Percentiles rank a stretch among this genome's conserved stretches.
These are phyloP conservation scores for Pythium phragmiticola DNA, from an alignment of 352 stramenopile genomes.

Conservation along the genomic window DNA sequence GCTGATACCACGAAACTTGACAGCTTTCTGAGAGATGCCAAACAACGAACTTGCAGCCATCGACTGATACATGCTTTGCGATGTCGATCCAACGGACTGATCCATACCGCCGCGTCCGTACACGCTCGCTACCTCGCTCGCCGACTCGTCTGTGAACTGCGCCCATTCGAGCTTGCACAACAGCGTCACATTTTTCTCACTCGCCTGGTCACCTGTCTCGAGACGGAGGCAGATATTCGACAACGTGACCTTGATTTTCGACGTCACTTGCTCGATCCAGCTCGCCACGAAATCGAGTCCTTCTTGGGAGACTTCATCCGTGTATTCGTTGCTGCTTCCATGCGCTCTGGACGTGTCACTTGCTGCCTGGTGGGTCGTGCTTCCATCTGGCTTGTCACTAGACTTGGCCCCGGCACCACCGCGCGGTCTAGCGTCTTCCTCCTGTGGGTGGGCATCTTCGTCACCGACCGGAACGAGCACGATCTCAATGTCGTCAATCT, in stretches of 20 bases:
- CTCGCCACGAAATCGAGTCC: conserved; percentile 88
- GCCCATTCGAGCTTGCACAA: conserved; percentile 77
- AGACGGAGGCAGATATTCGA: conserved; percentile 83
- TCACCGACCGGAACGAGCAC: conserved; percentile 62
- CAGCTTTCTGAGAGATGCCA: conserved; percentile 81
- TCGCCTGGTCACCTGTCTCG: conserved; percentile 61
- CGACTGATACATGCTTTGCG: conserved; percentile 56
- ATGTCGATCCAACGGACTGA: conserved; percentile 8
- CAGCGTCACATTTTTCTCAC: conserved; percentile 63
- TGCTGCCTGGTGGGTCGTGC: neutral
- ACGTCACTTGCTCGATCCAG: conserved; percentile 90
- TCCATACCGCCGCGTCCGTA: conserved; percentile 39
- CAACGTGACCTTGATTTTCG: conserved; percentile 88
- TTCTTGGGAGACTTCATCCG: conserved; percentile 86
- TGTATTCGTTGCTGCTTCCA: conserved; percentile 32
- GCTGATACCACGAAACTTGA: conserved; percentile 81
- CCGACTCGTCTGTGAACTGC: conserved; percentile 84
- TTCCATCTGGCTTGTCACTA: neutral
- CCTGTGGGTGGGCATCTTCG: conserved; percentile 12
- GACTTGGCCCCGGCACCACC: neutral
- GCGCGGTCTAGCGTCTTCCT: neutral
- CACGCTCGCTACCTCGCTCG: conserved; percentile 67
- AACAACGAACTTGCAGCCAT: conserved; percentile 81
- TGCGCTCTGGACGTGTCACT: neutral
- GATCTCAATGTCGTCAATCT: conserved; percentile 88